Conservation (phyloP, 352 stramenopile species). For the Pythium myriotylum region DNA sequence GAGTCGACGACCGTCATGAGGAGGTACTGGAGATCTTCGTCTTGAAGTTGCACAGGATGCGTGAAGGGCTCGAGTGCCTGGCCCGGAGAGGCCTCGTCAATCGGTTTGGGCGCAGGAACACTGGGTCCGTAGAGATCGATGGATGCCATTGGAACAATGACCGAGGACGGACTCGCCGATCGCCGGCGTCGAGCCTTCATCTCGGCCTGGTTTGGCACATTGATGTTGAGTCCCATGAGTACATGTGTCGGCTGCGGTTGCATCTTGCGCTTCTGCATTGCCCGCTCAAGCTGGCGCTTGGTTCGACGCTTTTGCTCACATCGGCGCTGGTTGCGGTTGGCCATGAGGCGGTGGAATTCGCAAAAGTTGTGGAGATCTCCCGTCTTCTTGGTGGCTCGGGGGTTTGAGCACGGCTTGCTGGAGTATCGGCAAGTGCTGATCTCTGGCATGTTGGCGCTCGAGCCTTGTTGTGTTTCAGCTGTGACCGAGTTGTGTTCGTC, state of each 20-base stretch:
- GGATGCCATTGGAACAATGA: not conserved
- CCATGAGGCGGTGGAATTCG: constrained; percentile 29
- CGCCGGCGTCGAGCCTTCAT: constrained; percentile 2
- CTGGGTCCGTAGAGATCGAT: not conserved
- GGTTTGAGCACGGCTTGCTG: constrained; percentile 25
- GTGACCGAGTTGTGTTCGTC: not conserved
- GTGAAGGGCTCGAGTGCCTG: constrained; percentile 11
- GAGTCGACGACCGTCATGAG: constrained; percentile 24
- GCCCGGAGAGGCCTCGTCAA: not conserved
- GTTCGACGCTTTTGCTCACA: constrained; percentile 23
- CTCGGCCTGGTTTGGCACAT: not conserved
- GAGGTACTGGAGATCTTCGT: constrained; percentile 24
- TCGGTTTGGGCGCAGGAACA: too few species aligned
- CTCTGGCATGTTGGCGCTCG: constrained; percentile 3
- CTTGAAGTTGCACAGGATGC: constrained; percentile 20
- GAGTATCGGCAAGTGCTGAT: constrained; percentile 23
- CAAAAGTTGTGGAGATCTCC: constrained; percentile 30
- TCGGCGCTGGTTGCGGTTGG: constrained; percentile 29
- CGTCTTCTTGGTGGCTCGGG: constrained; percentile 22
- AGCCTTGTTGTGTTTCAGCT: not conserved
- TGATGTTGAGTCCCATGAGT: constrained; percentile 1
- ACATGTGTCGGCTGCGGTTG: constrained; percentile 7
- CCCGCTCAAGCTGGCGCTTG: constrained; percentile 15
- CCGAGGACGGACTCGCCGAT: not conserved
- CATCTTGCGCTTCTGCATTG: constrained; percentile 2